Evolutionary conservation across 2,329 filamentous ascomycete species (phyloP).

Genomic region (Aaosphaeria arxii): DNA sequence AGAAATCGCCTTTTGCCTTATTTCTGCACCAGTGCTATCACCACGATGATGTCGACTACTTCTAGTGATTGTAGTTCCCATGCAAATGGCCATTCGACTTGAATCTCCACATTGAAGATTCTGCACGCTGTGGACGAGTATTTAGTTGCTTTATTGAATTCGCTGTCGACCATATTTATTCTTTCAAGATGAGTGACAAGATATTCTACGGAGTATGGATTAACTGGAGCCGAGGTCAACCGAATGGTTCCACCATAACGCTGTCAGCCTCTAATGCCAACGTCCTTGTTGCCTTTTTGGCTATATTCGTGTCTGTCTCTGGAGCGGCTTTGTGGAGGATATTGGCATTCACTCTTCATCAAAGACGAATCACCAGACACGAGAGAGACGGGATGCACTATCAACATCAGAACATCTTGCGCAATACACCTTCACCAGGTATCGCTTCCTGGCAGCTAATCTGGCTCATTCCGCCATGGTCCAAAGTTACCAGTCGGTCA

Average conservation of each 20-base stretch:
- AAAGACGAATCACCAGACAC: slow-evolving; percentile 5
- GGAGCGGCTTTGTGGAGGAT: slow-evolving; percentile 17
- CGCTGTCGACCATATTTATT: no score
- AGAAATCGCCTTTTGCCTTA: no score
- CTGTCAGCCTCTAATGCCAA: slow-evolving; percentile 15
- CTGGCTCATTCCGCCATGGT: slow-evolving; percentile 8
- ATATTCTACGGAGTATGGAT: slow-evolving; percentile 27
- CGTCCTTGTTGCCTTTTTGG: slow-evolving; percentile 25
- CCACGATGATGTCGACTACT: no score
- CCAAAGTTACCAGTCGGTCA: slow-evolving; percentile 2
- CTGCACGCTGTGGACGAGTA: no score
- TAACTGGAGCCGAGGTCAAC: slow-evolving; percentile 23
- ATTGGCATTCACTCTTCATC: slow-evolving; percentile 20
- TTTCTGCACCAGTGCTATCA: no score
- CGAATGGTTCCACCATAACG: slow-evolving; percentile 26
- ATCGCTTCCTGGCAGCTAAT: slow-evolving; percentile 4
- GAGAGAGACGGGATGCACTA: slow-evolving; percentile 20
- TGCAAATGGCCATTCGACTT: no score
- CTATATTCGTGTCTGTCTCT: slow-evolving; percentile 21
- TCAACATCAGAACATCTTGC: slow-evolving; percentile 23
- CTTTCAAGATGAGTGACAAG: background rate
- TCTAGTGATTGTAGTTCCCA: no score
- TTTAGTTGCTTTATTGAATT: no score
- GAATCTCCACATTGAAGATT: no score
- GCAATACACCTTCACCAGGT: slow-evolving; percentile 13